Evolutionary conservation across 208 protist genomes (phyloP), one percentile per base, ranked within the genome.

Genomic region (Leishmania aethiopica): DNA sequence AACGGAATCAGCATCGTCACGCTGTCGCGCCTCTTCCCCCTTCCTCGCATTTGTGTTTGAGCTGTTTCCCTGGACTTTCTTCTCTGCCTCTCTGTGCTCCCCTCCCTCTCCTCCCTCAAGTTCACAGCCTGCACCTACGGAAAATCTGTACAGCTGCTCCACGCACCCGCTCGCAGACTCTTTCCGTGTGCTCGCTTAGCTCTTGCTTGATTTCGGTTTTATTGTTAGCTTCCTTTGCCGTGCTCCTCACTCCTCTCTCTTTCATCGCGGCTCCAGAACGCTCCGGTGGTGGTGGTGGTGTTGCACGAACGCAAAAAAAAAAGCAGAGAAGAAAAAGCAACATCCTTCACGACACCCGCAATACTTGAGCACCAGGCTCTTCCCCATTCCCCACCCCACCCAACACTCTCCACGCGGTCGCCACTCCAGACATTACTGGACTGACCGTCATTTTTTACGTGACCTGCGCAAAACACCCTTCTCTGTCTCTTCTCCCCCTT

Each of bases 161-260:
- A 55, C 51, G 13, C 51, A 51, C 51, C 51, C 51, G 13, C 51
- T 13, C 51, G 51, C 51, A 55, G 51, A 19, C 51, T 19, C 51
- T 55, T 55, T 55, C 51, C 51, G 51, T 55, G 51, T 5, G 51
- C 51, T 55, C 51, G 15, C 51, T 55, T 77, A 32, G 10, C 32
- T 40, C 47, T 42, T 32, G 80, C 74, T 79, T 79, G 19, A 15
- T 28, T 82, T 47, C 37, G 71, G 2, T 32, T 47, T 59, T 79
- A 66, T 66, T 28, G 25, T 66, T 28, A 66, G 2, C 28, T n/a
- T 40, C 53, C 57, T 62, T n/a, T n/a, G 7, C 25, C 13, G 4
- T 32, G 2, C 1, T 62, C 57, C 25, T 32, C 57, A 22, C 25
- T 62, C 53, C 11, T 57, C 53, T 22, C 8, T 62, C 25, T 7